Evolutionary conservation across 1,284 basidiomycete species (phyloP).

Genomic region (Cryptococcus sp.): DNA sequence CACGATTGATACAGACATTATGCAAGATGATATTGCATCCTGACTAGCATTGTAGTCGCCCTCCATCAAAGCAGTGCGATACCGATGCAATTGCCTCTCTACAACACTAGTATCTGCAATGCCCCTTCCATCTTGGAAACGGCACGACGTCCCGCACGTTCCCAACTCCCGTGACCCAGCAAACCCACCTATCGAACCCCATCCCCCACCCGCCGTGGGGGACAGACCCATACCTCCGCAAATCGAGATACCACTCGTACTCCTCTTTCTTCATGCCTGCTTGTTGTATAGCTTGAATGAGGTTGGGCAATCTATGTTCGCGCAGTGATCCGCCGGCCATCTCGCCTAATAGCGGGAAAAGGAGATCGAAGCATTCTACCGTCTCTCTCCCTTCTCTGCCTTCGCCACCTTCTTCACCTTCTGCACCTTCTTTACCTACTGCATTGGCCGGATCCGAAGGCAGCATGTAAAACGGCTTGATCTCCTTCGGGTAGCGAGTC

Average conservation of each 20-base stretch:
- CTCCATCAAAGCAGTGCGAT: too few relatives aligned
- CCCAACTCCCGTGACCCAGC: slow-evolving; percentile 77
- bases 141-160: slow-evolving; percentile 87
- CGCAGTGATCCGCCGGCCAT: slow-evolving; percentile 88
- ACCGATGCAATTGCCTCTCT: too few relatives aligned
- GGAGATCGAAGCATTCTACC: slow-evolving; percentile 87
- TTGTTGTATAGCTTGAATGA: slow-evolving; percentile 61
- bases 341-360: slow-evolving; percentile 86
- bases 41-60: too few relatives aligned
- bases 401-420: slow-evolving; percentile 23
- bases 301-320: slow-evolving; percentile 71
- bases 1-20: too few relatives aligned
- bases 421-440: too few relatives aligned
- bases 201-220: slow-evolving; percentile 91
- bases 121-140: slow-evolving; percentile 84
- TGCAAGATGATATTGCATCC: too few relatives aligned
- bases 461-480: slow-evolving; percentile 99
- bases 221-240: slow-evolving; percentile 74
- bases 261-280: slow-evolving; percentile 61
- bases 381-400: slow-evolving; percentile 33
- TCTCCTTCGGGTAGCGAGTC: slow-evolving; percentile 75
- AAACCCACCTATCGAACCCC: slow-evolving; percentile 84
- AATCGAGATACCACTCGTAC: slow-evolving; percentile 83
- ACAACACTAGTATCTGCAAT: slow-evolving; percentile 49
- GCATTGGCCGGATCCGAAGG: slow-evolving; percentile 19